A percentile compares a stretch with the other conserved stretches of the same genome.
Evolutionary conservation across 179 eudicot species (phyloP).

Genomic region (Drosera spatulata): DNA sequence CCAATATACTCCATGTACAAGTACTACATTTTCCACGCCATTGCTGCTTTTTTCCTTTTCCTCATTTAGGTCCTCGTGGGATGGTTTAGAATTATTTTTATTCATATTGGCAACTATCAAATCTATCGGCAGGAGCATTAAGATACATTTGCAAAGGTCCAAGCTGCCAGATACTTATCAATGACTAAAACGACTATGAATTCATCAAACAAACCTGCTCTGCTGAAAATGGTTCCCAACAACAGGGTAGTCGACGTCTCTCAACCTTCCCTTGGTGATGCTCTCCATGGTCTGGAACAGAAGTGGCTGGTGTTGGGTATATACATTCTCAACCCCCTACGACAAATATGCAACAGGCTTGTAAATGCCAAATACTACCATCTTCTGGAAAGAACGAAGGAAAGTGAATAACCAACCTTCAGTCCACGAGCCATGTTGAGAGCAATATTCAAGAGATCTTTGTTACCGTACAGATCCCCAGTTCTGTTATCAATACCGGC

Average conservation of each 20-base stretch:
- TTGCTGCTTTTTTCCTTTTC: too few relatives aligned
- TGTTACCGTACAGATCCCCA: slow-evolving; percentile 81
- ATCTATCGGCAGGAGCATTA: too few relatives aligned
- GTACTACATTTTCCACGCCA: too few relatives aligned
- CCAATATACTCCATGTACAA: background rate
- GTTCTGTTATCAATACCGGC: slow-evolving; percentile 87
- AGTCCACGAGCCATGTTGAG: slow-evolving; percentile 95
- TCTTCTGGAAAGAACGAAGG: background rate
- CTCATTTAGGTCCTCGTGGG: too few relatives aligned
- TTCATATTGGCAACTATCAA: too few relatives aligned
- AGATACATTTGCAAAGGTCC: too few relatives aligned
- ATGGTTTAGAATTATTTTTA: too few relatives aligned
- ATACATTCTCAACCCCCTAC: slow-evolving; percentile 90
- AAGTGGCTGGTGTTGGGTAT: slow-evolving; percentile 93
- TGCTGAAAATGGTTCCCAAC: slow-evolving; percentile 82
- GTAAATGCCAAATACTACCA: slow-evolving; percentile 8
- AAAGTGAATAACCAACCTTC: slow-evolving; percentile 36
- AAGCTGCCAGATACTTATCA: too few relatives aligned
- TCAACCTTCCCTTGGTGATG: slow-evolving; percentile 67
- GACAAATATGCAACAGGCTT: slow-evolving; percentile 7
- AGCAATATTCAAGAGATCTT: slow-evolving; percentile 76
- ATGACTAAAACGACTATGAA: too few relatives aligned
- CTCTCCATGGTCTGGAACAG: slow-evolving; percentile 75
- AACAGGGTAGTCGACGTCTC: slow-evolving; percentile 76
- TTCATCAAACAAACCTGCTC: slow-evolving; percentile 36